These are phyloP conservation scores for Moesziomyces globuligerus DNA, from an alignment of 1,284 basidiomycete genomes.

Conservation along the genomic window DNA sequence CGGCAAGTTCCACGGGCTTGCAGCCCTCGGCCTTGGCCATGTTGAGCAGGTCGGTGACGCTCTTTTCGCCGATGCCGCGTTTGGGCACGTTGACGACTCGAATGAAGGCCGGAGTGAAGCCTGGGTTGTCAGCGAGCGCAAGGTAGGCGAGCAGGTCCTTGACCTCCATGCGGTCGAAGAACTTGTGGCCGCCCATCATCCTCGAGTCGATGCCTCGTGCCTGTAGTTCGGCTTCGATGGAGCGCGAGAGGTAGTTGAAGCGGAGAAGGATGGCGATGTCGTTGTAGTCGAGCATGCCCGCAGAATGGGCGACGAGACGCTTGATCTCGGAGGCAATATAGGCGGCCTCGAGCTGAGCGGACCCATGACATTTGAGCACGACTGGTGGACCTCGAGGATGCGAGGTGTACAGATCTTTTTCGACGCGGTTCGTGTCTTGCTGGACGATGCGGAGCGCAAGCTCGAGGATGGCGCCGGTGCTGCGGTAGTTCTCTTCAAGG, in stretches of 20 bases:
- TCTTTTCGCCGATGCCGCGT: constrained; percentile 85
- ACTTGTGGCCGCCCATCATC: constrained; percentile 83
- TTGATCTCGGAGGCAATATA: constrained; percentile 82
- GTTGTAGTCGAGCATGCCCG: constrained; percentile 73
- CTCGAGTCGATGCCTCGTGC: constrained; percentile 80
- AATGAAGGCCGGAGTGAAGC: constrained; percentile 77
- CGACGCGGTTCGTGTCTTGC: constrained; percentile 79
- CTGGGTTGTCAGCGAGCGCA: constrained; percentile 79
- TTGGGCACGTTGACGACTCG: constrained; percentile 81
- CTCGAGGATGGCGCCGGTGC: constrained; percentile 80
- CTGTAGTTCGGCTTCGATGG: constrained; percentile 81
- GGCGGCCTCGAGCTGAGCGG: constrained; percentile 49
- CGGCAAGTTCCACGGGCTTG: constrained; percentile 73
- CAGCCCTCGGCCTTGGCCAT: constrained; percentile 73
- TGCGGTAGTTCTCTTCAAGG: constrained; percentile 88
- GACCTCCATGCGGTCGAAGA: constrained; percentile 81
- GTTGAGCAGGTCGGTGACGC: constrained; percentile 73
- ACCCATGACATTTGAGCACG: constrained; percentile 45
- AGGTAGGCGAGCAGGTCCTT: constrained; percentile 86
- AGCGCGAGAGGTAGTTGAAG: constrained; percentile 82
- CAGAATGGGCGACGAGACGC: constrained; percentile 77
- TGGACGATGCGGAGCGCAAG: constrained; percentile 81
- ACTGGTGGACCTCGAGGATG: constrained; percentile 75
- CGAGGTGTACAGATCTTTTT: constrained; percentile 79
- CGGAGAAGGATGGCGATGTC: constrained; percentile 73